Evolutionary conservation across 75 land plant genomes (phyloP).

Genomic region (Pinus taeda): DNA sequence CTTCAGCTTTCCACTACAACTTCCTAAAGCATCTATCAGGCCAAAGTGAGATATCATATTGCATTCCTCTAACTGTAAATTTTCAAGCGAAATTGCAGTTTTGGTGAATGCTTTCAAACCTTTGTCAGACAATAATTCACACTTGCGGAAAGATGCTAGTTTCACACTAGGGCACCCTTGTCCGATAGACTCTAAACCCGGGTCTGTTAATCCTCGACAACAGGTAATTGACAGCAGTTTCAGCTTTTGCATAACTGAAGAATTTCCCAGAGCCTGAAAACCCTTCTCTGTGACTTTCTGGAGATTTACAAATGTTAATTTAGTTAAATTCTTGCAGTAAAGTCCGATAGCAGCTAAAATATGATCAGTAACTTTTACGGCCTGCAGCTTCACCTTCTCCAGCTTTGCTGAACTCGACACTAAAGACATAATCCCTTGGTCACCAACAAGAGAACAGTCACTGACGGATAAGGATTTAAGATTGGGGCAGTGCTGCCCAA

Average conservation of each 20-base stretch:
- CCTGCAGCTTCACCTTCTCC: constrained; percentile 67
- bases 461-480: constrained; percentile 55
- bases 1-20: constrained; percentile 46
- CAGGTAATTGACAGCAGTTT: constrained; percentile 31
- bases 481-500: constrained; percentile 55
- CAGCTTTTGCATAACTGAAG: constrained; percentile 57
- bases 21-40: constrained; percentile 38
- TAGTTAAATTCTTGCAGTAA: constrained; percentile 52
- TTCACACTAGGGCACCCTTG: constrained; percentile 69
- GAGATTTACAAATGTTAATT: constrained; percentile 46
- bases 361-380: constrained; percentile 48
- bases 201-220: constrained; percentile 72
- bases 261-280: constrained; percentile 63
- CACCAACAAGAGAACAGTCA: constrained; percentile 70
- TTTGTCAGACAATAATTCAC: constrained; percentile 42
- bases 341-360: constrained; percentile 71
- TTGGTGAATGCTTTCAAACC: constrained; percentile 56
- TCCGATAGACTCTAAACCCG: constrained; percentile 42
- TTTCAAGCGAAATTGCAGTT: constrained; percentile 56
- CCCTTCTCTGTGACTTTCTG: constrained; percentile 66
- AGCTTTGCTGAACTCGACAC: constrained; percentile 45
- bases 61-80: constrained; percentile 76
- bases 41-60: constrained; percentile 62
- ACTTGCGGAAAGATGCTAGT: constrained; percentile 41
- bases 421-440: constrained; percentile 64